Percentiles rank a stretch among this genome's conserved stretches.
These are phyloP conservation scores for Mikania micrantha DNA, from an alignment of 129 eudicot genomes.

Conservation along the genomic window DNA sequence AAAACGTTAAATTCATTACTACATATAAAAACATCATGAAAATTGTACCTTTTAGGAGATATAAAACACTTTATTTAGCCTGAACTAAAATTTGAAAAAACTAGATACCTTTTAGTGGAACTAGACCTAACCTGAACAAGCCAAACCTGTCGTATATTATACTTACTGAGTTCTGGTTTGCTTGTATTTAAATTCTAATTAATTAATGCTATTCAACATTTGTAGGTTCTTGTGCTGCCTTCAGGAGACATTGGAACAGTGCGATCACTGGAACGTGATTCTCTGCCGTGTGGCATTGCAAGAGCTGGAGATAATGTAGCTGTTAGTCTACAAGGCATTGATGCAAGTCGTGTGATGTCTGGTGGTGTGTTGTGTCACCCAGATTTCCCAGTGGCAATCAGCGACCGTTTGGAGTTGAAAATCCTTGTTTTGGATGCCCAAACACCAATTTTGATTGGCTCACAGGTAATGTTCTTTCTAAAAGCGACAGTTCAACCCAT, in stretches of 20 bases:
- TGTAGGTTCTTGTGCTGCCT: conserved; percentile 85
- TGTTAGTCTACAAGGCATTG: conserved; percentile 76
- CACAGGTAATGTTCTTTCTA: conserved; percentile 50
- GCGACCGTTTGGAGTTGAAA: conserved; percentile 78
- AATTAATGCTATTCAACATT: background rate
- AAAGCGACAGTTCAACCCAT: background rate
- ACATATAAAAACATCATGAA: background rate
- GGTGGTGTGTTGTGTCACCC: conserved; percentile 98
- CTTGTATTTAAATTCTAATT: background rate
- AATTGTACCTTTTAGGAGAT: background rate
- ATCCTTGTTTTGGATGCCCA: conserved; percentile 64
- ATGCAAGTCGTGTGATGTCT: conserved; percentile 45
- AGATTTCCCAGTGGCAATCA: conserved; percentile 67
- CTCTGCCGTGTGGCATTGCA: conserved; percentile 54
- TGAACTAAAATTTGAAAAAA: background rate
- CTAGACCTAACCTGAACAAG: background rate
- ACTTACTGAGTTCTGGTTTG: background rate
- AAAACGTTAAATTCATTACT: background rate
- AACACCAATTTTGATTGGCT: conserved; percentile 73
- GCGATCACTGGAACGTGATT: conserved; percentile 74
- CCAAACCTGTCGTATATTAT: background rate
- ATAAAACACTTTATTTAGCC: background rate
- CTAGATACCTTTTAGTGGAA: background rate
- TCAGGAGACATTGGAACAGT: conserved; percentile 62
- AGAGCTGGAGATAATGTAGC: conserved; percentile 92